A percentile compares a stretch with the other conserved stretches of the same genome.
Conservation (phyloP, 306 rosid genomes). For the Glycine soja region DNA sequence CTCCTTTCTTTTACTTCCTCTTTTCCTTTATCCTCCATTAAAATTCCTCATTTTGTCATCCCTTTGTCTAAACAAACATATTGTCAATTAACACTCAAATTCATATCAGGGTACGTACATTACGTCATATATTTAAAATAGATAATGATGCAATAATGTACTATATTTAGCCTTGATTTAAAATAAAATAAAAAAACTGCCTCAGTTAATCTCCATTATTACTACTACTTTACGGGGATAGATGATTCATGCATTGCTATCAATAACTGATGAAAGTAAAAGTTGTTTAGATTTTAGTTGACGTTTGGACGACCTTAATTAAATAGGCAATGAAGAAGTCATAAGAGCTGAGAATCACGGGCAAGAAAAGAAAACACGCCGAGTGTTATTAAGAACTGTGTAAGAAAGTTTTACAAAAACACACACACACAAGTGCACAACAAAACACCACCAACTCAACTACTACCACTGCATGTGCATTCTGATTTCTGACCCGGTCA, state of each 20-base stretch:
- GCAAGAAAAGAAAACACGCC: neutral
- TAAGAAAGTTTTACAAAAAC: neutral
- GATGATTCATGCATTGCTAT: neutral
- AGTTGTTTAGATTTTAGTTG: neutral
- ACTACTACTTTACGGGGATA: neutral
- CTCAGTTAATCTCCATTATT: neutral
- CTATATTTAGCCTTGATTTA: neutral
- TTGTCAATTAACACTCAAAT: neutral
- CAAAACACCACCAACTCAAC: neutral
- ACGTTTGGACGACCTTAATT: neutral
- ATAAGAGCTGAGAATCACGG: slow-evolving; percentile 1
- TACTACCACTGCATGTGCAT: neutral
- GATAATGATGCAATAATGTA: neutral
- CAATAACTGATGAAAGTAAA: neutral
- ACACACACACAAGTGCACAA: neutral
- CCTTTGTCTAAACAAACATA: neutral
- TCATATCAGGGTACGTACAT: neutral
- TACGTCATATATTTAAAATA: neutral
- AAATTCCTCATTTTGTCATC: neutral
- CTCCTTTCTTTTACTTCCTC: too few species aligned
- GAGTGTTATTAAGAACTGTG: neutral
- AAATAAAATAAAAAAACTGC: neutral
- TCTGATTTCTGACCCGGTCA: slow-evolving; percentile 13
- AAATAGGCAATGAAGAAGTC: slow-evolving; percentile 6
- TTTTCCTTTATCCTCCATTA: too few species aligned